phyloP scores from a whole-genome alignment of 768 basidiomycete genomes.

The Mycena maculata region DNA sequence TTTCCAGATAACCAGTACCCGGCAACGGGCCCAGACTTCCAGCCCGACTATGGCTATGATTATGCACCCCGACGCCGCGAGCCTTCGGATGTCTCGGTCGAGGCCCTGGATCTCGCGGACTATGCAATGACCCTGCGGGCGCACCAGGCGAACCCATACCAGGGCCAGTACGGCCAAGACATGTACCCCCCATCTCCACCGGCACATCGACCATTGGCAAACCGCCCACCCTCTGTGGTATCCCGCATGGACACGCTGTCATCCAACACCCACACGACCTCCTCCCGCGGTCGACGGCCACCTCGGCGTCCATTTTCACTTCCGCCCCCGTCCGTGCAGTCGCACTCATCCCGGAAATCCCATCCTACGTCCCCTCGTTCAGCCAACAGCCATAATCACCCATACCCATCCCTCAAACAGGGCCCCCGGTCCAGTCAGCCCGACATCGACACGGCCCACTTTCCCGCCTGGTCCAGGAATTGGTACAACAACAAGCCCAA shows the following conservation, averaged over 20 bases:
- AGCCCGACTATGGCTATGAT: slow-evolving; percentile 32
- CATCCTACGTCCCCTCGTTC: slow-evolving; percentile 35
- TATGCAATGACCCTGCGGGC: slow-evolving; percentile 65
- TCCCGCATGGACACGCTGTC: slow-evolving; percentile 58
- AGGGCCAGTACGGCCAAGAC: slow-evolving; percentile 35
- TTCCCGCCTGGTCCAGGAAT: slow-evolving; percentile 71
- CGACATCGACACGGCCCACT: slow-evolving; percentile 70
- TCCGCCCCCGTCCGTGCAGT: slow-evolving; percentile 52
- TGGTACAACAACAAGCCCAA: slow-evolving; percentile 62
- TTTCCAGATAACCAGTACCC: slow-evolving; percentile 34
- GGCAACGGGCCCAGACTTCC: slow-evolving; percentile 33
- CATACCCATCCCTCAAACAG: slow-evolving; percentile 35
- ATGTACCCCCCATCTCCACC: slow-evolving; percentile 45
- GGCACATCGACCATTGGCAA: slow-evolving; percentile 29
- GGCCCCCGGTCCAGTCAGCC: slow-evolving; percentile 42
- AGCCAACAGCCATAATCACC: slow-evolving; percentile 35
- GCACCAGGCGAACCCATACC: slow-evolving; percentile 43
- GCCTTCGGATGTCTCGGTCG: slow-evolving; percentile 72
- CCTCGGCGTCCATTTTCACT: slow-evolving; percentile 60
- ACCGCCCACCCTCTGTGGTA: slow-evolving; percentile 51
- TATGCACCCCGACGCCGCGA: slow-evolving; percentile 53
- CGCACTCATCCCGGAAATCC: slow-evolving; percentile 38
- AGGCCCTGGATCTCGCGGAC: slow-evolving; percentile 80
- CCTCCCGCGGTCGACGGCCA: slow-evolving; percentile 38
- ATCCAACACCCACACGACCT: slow-evolving; percentile 48